Evolutionary conservation across 257 asterid genomes (phyloP), one percentile per base, ranked within the genome.

Genomic region (Linderniella brevidens): DNA sequence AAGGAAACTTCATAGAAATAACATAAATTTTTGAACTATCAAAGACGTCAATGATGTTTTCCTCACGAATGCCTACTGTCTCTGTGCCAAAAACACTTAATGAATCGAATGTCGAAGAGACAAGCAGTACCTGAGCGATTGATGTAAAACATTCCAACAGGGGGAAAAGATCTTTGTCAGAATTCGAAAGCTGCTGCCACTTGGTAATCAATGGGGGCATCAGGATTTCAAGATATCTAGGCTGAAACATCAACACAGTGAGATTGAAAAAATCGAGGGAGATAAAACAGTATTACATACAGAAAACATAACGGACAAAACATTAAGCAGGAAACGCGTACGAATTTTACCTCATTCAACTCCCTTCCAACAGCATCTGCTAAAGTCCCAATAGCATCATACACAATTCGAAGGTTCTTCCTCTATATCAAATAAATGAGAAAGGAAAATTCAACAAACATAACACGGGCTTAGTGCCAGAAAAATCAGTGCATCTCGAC

Each of bases 121-220:
- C 32, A 25, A 25, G 32, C 10, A 41, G 46, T 67, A 79, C 94
- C 94, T 88, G 94, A 37, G 99, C 88, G 51, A 90, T 73, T 53
- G 99, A 90, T 36, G 99, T 90, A 69, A 90, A 90, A 63, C 99
- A 90, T 75, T 90, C 99, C 49, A 90, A 78, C 61, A 90, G 74
- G 1, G 95, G 99, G 58, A 90, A 79, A 53, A 90, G 81, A 74
- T 90, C 99, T 74, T 82, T 90, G 69, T 90, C 96, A 5, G 80
- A 64, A 64, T 90, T 71, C 17, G 94, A 75, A 53, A 90, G 88
- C 54, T 85, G 99, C 78, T 90, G 86, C 99, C 99, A 90, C 81
- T 90, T 90, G 12, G 80, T 70, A 68, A 90, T 82, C 64, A 90
- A 65, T 20, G 99, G 99, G 52, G 96, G 92, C 96, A 90, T 90